These are phyloP conservation scores for Phytophthora sp. DNA, from an alignment of 352 stramenopile species.

Conservation along the genomic window DNA sequence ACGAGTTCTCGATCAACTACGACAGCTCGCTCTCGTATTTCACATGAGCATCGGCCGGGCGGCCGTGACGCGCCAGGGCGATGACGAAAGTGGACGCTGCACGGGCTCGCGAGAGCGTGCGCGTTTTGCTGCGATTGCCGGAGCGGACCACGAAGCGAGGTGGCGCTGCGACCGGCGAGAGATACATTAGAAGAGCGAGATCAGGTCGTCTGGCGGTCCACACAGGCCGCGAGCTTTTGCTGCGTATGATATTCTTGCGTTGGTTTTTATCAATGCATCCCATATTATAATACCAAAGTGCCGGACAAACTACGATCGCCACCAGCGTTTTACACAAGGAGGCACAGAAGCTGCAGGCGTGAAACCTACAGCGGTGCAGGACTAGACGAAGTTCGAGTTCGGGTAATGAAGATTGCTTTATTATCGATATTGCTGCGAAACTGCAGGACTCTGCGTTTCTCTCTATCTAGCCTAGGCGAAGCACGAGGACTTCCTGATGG, in stretches of 20 bases:
- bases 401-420: too few relatives aligned
- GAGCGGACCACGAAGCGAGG: neutral
- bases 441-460: too few relatives aligned
- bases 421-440: too few relatives aligned
- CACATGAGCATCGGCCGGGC: conserved; percentile 36
- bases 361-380: too few relatives aligned
- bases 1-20: conserved; percentile 71
- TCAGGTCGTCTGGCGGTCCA: conserved; percentile 17
- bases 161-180: neutral
- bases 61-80: conserved; percentile 12
- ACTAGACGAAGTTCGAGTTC: too few relatives aligned
- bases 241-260: conserved; percentile 26
- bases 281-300: conserved; percentile 23
- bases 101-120: neutral
- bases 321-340: too few relatives aligned
- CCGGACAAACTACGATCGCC: neutral
- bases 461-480: conserved; percentile 24
- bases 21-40: conserved; percentile 69
- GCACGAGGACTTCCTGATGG: conserved; percentile 30
- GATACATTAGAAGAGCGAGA: conserved; percentile 15
- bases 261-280: conserved; percentile 2
- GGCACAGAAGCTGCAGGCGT: too few relatives aligned
- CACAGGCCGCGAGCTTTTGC: conserved; percentile 21
- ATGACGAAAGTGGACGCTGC: conserved; percentile 1
- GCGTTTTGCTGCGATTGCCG: conserved; percentile 2